Evolutionary conservation across 176 grass and related monocot genomes (phyloP).

Genomic region (Tillandsia leiboldiana): DNA sequence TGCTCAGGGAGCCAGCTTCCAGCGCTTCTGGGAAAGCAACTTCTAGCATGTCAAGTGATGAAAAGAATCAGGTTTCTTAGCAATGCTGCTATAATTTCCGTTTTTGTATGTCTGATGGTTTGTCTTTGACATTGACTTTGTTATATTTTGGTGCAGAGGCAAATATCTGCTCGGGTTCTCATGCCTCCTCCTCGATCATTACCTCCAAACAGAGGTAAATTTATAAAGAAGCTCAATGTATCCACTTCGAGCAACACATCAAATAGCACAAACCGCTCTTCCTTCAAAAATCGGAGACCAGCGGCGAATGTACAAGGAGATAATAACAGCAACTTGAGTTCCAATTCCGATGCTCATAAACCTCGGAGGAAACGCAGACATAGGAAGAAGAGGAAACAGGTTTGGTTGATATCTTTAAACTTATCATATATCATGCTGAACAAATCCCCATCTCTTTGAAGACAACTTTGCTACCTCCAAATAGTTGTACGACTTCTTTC

Average conservation of each 20-base stretch:
- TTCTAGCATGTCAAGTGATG: conserved; percentile 92
- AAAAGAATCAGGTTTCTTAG: conserved; percentile 84
- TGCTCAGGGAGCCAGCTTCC: conserved; percentile 68
- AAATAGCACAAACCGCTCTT: conserved; percentile 37
- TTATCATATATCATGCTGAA: not conserved
- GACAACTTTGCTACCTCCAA: conserved; percentile 20
- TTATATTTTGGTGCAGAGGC: conserved; percentile 36
- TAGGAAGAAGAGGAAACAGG: conserved; percentile 94
- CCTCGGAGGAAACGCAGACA: conserved; percentile 76
- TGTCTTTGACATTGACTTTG: conserved; percentile 7
- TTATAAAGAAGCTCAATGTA: conserved; percentile 36
- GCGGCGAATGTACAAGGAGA: conserved; percentile 31
- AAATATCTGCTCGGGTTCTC: conserved; percentile 75
- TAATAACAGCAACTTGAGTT: conserved; percentile 66
- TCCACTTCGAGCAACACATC: conserved; percentile 71
- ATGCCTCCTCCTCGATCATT: conserved; percentile 90
- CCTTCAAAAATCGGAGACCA: conserved; percentile 46
- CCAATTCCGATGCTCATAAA: conserved; percentile 90
- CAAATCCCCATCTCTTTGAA: conserved; percentile 2
- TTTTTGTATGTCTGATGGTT: not conserved
- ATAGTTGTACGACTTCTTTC: not conserved
- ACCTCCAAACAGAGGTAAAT: conserved; percentile 56
- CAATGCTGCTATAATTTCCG: conserved; percentile 4
- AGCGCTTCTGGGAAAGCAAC: conserved; percentile 81
- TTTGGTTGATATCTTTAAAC: conserved; percentile 18